Evolutionary conservation across 805 yeast genomes (phyloP), one percentile per base, ranked within the genome.

Genomic region (Starmerella stigmatis): DNA sequence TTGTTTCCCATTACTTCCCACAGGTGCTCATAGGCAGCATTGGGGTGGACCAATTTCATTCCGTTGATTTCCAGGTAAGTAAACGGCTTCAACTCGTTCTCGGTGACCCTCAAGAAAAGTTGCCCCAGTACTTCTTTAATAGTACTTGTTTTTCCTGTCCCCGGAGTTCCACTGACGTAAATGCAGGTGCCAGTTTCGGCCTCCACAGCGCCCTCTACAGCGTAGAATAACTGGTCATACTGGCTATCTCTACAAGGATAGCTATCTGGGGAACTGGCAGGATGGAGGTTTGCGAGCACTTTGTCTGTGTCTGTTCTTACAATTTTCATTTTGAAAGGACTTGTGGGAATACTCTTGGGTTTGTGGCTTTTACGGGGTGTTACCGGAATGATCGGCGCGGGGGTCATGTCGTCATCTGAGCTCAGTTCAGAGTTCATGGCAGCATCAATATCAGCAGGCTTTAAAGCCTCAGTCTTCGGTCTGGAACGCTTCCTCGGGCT

Each of bases 61-160:
- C 97, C 97, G 62, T 92, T 92, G 48, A 92, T 80, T 60, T 92
- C 99, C 5, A 85, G 64, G 61, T 74, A 89, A 38, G 78, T 76
- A 60, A 92, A 92, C 12, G 63, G 60, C 2, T 65, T 62, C 26
- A 74, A 44, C 33, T 66, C 70, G 3, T 62, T 64, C 12, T 62
- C 67, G 48, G 49, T 67, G 61, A 53, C 50, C 17, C 69, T 64
- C 13, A 62, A 58, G 35, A 73, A 70, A 28, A 92, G 63, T 56
- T 81, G 86, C 27, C 76, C 72, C 21, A 92, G 73, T 0, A 83
- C 96, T 57, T 86, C 94, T 44, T 94, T 66, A 2, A 89, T 78
- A 0, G 97, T 89, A 3, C 94, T 92, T 0, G 98, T 89, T 60
- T 92, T 92, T 11, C 98, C 98, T 2, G 94, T 89, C 8, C 99